Evolutionary conservation across 768 basidiomycete species (phyloP), one percentile per base, ranked within the genome.

Genomic region (Austroboletus festivus): DNA sequence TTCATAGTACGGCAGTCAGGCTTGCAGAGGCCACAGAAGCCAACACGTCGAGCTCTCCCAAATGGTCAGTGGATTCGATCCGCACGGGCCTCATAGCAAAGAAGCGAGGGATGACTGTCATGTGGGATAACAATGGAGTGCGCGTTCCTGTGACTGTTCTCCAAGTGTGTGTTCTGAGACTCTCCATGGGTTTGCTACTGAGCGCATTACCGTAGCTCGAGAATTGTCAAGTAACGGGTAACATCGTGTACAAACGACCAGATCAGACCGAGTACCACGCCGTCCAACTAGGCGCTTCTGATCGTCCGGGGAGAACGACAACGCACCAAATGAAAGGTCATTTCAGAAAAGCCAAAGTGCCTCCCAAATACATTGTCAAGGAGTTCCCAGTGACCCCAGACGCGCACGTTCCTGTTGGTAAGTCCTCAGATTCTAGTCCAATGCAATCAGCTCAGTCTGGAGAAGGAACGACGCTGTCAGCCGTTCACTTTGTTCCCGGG

Each of bases 401-500:
- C 63, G 95, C 93, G 0, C 83, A 95, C 62, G 72, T 97, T 44
- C 89, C 90, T 8, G 78, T 95, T 26, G 96, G 93, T 89, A 58
- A 56, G 90, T 50, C 23, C 30, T 42, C 45, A 26, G 20, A 26
- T 30, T 48, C 19, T 8, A 21, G 37, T 16, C 23, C n/a, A n/a
- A 43, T 21, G 37, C 24, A 26, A 35, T 13, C 21, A 47, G 21
- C 47, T 37, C 34, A 38, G 46, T 21, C 23, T 28, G 11, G 10
- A 35, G 19, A 35, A 94, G 93, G 95, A 24, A 93, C 94, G 0
- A 87, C 83, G 12, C 62, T 99, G 33, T 93, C 89, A 40, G 92
- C 93, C 0, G 77, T 88, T 37, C 96, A 99, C 67, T 98, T 95
- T 59, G 96, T 98, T 8, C 96, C 96, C 0, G 96, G 96, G 0